phyloP scores from a whole-genome alignment of 495 filamentous ascomycete genomes.

The Trypethelium eluteriae region DNA sequence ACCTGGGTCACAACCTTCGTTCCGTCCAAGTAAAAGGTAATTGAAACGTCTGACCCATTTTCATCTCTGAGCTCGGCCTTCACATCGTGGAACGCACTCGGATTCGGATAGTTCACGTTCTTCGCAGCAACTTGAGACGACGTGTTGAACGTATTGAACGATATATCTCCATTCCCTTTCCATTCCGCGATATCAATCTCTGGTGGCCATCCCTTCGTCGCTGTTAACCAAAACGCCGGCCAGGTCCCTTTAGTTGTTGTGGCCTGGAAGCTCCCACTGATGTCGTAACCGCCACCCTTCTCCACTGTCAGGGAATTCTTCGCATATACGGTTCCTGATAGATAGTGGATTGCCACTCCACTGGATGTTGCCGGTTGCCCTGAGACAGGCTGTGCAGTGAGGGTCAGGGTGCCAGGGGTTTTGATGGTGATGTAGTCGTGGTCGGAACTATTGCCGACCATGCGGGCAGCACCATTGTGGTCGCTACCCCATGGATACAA shows the following conservation, averaged over 20 bases:
- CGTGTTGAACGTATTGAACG: slow-evolving; percentile 56
- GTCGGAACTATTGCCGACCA: slow-evolving; percentile 32
- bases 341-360: slow-evolving; percentile 48
- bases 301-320: slow-evolving; percentile 35
- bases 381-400: slow-evolving; percentile 42
- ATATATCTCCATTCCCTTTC: slow-evolving; percentile 52
- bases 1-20: slow-evolving; percentile 44
- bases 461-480: slow-evolving; percentile 53
- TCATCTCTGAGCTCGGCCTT: slow-evolving; percentile 45
- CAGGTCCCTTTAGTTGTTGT: slow-evolving; percentile 47
- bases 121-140: slow-evolving; percentile 41
- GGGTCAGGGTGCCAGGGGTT: slow-evolving; percentile 35
- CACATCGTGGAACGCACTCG: slow-evolving; percentile 45
- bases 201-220: slow-evolving; percentile 34
- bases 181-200: slow-evolving; percentile 57
- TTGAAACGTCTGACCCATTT: slow-evolving; percentile 47
- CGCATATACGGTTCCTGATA: slow-evolving; percentile 44
- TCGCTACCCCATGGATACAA: slow-evolving; percentile 43
- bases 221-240: slow-evolving; percentile 41
- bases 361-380: slow-evolving; percentile 37
- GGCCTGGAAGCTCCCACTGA: slow-evolving; percentile 46
- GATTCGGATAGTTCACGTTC: slow-evolving; percentile 44
- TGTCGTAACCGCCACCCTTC: slow-evolving; percentile 46
- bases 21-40: slow-evolving; percentile 50
- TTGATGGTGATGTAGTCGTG: slow-evolving; percentile 26